Evolutionary conservation across 116 monocot species (phyloP).

Genomic region (Posidonia oceanica): DNA sequence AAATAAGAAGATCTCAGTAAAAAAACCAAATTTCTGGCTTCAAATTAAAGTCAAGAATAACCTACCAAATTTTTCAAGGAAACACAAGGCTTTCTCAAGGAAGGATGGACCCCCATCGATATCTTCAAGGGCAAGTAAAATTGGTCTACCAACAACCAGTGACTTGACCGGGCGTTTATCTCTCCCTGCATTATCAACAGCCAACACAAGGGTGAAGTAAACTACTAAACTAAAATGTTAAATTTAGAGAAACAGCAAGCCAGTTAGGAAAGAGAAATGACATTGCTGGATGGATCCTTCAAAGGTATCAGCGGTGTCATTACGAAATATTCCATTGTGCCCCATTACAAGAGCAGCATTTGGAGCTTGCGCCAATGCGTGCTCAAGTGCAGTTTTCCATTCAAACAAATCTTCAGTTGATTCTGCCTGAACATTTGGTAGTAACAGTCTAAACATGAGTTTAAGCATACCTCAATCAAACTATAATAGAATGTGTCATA

Average conservation of each 20-base stretch:
- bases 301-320: constrained; percentile 72
- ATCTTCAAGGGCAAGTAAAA: constrained; percentile 98
- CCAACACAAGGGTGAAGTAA: background rate
- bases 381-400: constrained; percentile 96
- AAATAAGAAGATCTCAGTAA: too few species aligned
- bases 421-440: constrained; percentile 47
- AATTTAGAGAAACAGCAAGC: background rate
- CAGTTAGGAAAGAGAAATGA: constrained; percentile 8
- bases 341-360: constrained; percentile 99
- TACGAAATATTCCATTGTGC: constrained; percentile 99
- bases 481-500: background rate
- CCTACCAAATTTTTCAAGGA: constrained; percentile 86
- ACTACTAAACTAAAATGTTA: background rate
- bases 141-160: constrained; percentile 91
- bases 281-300: constrained; percentile 87
- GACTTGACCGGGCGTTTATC: constrained; percentile 89
- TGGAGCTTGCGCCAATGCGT: constrained; percentile 93
- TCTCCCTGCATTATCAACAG: constrained; percentile 55
- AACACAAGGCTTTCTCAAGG: constrained; percentile 82
- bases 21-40: too few species aligned
- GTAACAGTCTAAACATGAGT: background rate
- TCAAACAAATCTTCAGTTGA: constrained; percentile 93
- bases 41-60: background rate
- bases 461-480: too few species aligned
- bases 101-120: constrained; percentile 97